These are phyloP conservation scores for Adansonia digitata DNA, from an alignment of 345 rosid species.

Conservation along the genomic window DNA sequence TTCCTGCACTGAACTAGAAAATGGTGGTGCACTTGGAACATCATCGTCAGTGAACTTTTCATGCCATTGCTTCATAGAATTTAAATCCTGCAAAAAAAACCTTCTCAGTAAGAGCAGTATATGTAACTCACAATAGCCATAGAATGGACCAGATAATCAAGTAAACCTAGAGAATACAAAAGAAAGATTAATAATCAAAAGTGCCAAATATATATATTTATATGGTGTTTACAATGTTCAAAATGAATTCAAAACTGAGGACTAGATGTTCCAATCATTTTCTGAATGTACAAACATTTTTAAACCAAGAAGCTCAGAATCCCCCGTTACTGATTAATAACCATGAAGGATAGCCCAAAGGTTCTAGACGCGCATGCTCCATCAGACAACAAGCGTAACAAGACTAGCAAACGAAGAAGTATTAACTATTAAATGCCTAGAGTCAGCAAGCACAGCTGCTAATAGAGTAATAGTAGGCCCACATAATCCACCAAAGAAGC, in stretches of 20 bases:
- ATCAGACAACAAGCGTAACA: not conserved
- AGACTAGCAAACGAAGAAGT: not conserved
- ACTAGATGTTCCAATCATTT: not conserved
- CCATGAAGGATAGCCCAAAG: not conserved
- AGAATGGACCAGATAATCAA: not conserved
- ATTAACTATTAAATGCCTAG: not conserved
- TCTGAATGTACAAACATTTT: not conserved
- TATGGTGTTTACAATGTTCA: not conserved
- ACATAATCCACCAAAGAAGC: not conserved
- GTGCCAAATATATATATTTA: not conserved
- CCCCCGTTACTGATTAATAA: not conserved
- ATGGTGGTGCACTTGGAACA: constrained; percentile 88
- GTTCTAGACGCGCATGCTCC: not conserved
- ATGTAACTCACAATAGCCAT: not conserved
- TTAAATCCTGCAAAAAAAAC: constrained; percentile 38
- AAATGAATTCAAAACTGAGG: not conserved
- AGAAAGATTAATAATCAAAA: not conserved
- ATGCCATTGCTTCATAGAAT: constrained; percentile 23
- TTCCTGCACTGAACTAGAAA: constrained; percentile 50
- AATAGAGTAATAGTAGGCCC: not conserved
- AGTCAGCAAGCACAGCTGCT: not conserved
- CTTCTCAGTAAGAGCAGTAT: not conserved
- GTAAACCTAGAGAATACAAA: not conserved
- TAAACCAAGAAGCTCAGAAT: not conserved
- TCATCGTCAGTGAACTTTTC: constrained; percentile 42